phyloP scores from a whole-genome alignment of 2,329 filamentous ascomycete genomes.

The Escovopsis sp. region DNA sequence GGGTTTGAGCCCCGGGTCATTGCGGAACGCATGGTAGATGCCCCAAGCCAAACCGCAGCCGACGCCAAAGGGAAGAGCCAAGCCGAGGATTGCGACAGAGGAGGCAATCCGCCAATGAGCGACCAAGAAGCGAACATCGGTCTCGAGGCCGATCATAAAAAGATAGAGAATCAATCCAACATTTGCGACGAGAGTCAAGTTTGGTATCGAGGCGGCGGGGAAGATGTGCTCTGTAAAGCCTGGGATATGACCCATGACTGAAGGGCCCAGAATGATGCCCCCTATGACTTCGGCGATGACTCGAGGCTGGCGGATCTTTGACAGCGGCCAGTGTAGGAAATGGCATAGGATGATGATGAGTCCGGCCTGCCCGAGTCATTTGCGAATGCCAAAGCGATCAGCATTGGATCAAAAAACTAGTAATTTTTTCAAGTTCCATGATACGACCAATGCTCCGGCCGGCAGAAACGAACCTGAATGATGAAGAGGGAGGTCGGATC shows the following conservation, averaged over 20 bases:
- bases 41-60: slow-evolving; percentile 72
- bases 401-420: neutral
- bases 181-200: slow-evolving; percentile 65
- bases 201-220: slow-evolving; percentile 57
- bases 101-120: slow-evolving; percentile 70
- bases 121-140: slow-evolving; percentile 62
- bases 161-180: slow-evolving; percentile 72
- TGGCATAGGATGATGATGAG: slow-evolving; percentile 36
- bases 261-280: slow-evolving; percentile 74
- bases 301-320: slow-evolving; percentile 62
- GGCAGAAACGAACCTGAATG: slow-evolving; percentile 40
- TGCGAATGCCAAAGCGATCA: slow-evolving; percentile 10
- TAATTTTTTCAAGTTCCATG: too few species aligned
- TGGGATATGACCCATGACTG: slow-evolving; percentile 75
- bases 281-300: slow-evolving; percentile 77
- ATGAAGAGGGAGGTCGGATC: slow-evolving; percentile 66
- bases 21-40: slow-evolving; percentile 57
- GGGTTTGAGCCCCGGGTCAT: slow-evolving; percentile 22
- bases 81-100: slow-evolving; percentile 64
- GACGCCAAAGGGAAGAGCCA: slow-evolving; percentile 69
- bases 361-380: slow-evolving; percentile 13
- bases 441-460: neutral
- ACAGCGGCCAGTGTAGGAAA: slow-evolving; percentile 56
- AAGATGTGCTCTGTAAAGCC: slow-evolving; percentile 67
- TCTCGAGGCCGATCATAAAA: slow-evolving; percentile 78